Base-by-base conservation (phyloP, 768 basidiomycete species). In the Boletus rufocinnamomeus region DNA sequence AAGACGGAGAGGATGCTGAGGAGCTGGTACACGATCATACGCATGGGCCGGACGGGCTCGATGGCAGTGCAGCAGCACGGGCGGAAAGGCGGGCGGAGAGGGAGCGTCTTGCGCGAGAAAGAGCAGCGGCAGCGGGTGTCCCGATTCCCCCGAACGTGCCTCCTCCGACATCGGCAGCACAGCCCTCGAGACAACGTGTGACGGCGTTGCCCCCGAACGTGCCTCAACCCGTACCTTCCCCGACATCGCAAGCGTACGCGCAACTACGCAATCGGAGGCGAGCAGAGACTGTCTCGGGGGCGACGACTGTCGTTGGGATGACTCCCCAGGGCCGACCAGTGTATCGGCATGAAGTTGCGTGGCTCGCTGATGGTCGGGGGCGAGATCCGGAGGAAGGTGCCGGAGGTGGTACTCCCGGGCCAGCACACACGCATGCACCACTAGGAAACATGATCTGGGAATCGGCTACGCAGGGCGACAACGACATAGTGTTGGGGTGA, bases 1-100 rank as follows among this genome's bases (percentile, higher is more conserved):
- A 81, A 53, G 83, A 84, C 27, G 77, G 74, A 10, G 82, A 82
- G 11, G 81, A 84, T 19, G 72, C 71, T 0, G 75, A 69, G 11
- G 71, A 70, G 8, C 59, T 67, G 0, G 56, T 64, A 25, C 72
- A 75, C 35, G 75, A 77, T n/a, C 54, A 71, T 32, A 11, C 16
- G 28, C 61, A 69, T 27, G 43, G 51, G 19, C 23, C 16, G 0
- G 62, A 71, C n/a, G 59, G 35, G 25, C 0, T n/a, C 6, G 69
- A 64, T 49, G 61, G 54, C 10, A 56, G 34, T 35, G 58, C 52
- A 1, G 58, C 53, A 25, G 66, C 65, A 43, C 64, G 72, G 14
- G 61, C 66, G 27, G 78, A 79, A 54, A 68, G 77, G 37, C 65
- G 77, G 50, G 74, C 72, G 4, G 74, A 76, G 56, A 74, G 77